Evolutionary conservation across 2,329 filamentous ascomycete species (phyloP).

Genomic region (Penicillium sp.): DNA sequence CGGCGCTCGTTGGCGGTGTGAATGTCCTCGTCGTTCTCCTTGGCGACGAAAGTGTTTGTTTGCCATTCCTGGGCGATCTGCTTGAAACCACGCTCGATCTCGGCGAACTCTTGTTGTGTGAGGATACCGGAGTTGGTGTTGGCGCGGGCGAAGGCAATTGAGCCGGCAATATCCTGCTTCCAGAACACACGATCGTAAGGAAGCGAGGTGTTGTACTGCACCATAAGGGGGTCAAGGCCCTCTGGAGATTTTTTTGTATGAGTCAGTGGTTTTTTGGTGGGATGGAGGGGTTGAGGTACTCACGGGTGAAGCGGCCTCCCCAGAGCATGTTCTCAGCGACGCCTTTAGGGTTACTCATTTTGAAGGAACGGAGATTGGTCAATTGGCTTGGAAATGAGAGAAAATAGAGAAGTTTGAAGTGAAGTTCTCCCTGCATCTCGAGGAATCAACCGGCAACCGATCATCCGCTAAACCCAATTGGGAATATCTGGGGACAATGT

Average conservation of each 20-base stretch:
- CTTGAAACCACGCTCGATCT: constrained; percentile 70
- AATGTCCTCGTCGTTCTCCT: constrained; percentile 56
- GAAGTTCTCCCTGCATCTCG: constrained; percentile 10
- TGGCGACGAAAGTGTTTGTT: constrained; percentile 37
- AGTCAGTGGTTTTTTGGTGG: constrained; percentile 19
- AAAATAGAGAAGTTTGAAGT: constrained; percentile 7
- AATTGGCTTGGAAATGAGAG: constrained; percentile 11
- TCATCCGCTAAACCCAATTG: constrained; percentile 15
- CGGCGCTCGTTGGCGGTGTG: constrained; percentile 72
- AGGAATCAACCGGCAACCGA: constrained; percentile 7
- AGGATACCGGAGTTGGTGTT: constrained; percentile 76
- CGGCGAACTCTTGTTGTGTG: constrained; percentile 67
- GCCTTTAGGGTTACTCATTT: constrained; percentile 39
- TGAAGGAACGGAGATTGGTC: constrained; percentile 17
- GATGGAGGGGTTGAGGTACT: constrained; percentile 18
- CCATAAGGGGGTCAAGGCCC: constrained; percentile 82
- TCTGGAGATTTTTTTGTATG: constrained; percentile 49
- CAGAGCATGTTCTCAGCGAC: constrained; percentile 57
- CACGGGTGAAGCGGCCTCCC: constrained; percentile 63
- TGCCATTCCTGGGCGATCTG: constrained; percentile 52
- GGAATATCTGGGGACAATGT: constrained; percentile 14
- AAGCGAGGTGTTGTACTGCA: constrained; percentile 78
- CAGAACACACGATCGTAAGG: constrained; percentile 76
- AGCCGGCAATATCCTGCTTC: constrained; percentile 76
- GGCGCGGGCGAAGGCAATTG: constrained; percentile 77